A percentile compares a stretch with the other conserved stretches of the same genome.
phyloP scores from a whole-genome alignment of 306 rosid species.

The Albizia julibrissin region DNA sequence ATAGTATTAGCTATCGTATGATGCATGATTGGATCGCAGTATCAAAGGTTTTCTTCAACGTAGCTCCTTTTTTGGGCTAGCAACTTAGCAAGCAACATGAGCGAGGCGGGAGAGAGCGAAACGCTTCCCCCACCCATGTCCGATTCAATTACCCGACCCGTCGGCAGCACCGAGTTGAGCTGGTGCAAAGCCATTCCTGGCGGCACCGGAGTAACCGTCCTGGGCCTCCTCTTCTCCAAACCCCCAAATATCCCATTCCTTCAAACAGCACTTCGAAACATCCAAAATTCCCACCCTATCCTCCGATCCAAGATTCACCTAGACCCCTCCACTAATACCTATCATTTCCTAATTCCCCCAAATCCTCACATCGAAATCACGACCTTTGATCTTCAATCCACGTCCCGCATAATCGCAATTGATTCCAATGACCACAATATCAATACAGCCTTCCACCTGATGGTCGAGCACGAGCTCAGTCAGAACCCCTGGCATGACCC shows the following conservation, averaged over 20 bases:
- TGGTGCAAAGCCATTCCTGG: slow-evolving; percentile 85
- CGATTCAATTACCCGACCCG: slow-evolving; percentile 47
- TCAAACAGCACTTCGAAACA: slow-evolving; percentile 62
- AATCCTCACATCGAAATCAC: slow-evolving; percentile 55
- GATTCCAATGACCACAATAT: slow-evolving; percentile 6
- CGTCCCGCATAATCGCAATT: slow-evolving; percentile 47
- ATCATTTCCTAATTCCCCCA: slow-evolving; percentile 50
- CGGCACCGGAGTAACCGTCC: slow-evolving; percentile 85
- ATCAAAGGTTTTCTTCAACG: not conserved
- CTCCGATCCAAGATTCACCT: slow-evolving; percentile 74
- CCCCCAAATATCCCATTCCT: slow-evolving; percentile 51
- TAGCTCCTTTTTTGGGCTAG: not conserved
- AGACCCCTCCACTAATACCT: slow-evolving; percentile 40
- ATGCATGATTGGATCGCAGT: no score
- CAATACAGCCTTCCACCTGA: slow-evolving; percentile 48
- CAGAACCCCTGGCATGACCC: slow-evolving; percentile 54
- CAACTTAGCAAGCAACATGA: not conserved
- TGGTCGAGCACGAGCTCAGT: slow-evolving; percentile 74
- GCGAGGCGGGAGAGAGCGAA: slow-evolving; percentile 46
- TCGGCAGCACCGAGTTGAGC: slow-evolving; percentile 83
- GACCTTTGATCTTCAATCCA: slow-evolving; percentile 59
- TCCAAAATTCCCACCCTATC: slow-evolving; percentile 80
- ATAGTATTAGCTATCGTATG: no score
- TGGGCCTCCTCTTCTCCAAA: slow-evolving; percentile 69
- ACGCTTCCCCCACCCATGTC: not conserved